Evolutionary conservation across 148 eudicot genomes (phyloP).

Genomic region (Fallopia convolvulus): DNA sequence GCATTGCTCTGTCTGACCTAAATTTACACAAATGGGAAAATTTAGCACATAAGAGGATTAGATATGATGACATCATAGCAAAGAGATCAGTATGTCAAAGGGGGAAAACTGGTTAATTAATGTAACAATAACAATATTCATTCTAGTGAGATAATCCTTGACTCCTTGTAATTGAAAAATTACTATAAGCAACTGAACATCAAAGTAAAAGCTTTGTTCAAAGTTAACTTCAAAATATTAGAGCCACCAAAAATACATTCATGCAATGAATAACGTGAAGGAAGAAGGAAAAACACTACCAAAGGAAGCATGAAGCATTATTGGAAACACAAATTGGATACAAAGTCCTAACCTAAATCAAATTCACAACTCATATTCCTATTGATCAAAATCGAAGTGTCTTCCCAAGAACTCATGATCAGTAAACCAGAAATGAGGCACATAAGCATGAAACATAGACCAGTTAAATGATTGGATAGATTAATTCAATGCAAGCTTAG

Average conservation of each 20-base stretch:
- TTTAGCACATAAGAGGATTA: not conserved
- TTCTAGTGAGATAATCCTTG: not conserved
- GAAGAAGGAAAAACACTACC: not conserved
- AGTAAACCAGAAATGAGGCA: not conserved
- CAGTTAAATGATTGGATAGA: not conserved
- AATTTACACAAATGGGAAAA: not conserved
- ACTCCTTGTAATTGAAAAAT: not conserved
- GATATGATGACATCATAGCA: not conserved
- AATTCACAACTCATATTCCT: not conserved
- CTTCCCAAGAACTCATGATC: not conserved
- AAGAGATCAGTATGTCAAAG: not conserved
- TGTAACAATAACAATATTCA: not conserved
- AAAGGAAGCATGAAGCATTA: not conserved
- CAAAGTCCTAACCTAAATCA: not conserved
- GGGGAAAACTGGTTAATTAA: not conserved
- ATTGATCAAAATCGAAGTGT: not conserved
- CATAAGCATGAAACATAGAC: not conserved
- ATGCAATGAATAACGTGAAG: not conserved
- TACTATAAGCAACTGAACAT: not conserved
- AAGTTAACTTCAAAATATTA: not conserved
- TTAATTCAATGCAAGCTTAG: not conserved
- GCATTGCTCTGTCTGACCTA: not conserved
- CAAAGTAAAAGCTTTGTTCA: not conserved
- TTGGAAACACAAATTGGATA: not conserved
- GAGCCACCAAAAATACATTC: not conserved